Base-by-base conservation (phyloP, 805 yeast species). In the Metschnikowia reukaufii region DNA sequence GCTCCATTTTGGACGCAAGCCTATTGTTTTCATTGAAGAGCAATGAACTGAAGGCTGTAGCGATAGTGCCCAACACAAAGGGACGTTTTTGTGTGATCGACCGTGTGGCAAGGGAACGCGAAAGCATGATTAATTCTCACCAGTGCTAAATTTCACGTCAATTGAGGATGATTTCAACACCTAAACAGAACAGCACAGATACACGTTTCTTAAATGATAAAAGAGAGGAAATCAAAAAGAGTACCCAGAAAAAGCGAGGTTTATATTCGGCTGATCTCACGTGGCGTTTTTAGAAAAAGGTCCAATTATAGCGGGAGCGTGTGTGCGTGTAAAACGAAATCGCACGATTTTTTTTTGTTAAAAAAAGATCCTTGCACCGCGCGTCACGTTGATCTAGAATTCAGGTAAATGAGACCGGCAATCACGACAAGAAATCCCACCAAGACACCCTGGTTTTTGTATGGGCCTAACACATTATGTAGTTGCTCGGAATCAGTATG, bases 1-100 rank as follows among this genome's bases (percentile, higher is more conserved):
- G 63, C 48, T 74, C 85, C 80, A 86, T 78, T 46, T 78, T 64
- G 51, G 82, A 75, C 1, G 90, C 92, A 42, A 83, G 64, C 35
- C 69, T 57, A 31, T 82, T 78, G 39, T 77, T 74, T 44, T 76
- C 73, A 43, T 50, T 68, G 60, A 70, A 70, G 7, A 64, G 48
- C 27, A 70, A 33, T 1, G 72, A 61, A 1, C 70, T 67, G 12
- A 66, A n/a, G 6, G 47, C 56, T 2, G 60, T 44, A 12, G 51
- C 52, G 23, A 53, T 29, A 4, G 56, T 42, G 38, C 49, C 42
- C 30, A 54, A 20, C 6, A 54, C 43, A 37, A 55, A 47, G 7
- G 44, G 52, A 36, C 59, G 39, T 23, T 35, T 44, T 30, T 48
- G 56, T 6, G 40, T 30, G 32, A 45, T 19, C 25, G 45, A 9